Percentiles rank a stretch among this genome's conserved stretches.
These are phyloP conservation scores for Pseudogymnoascus sp. DNA, from an alignment of 2,329 filamentous ascomycete genomes.

Conservation along the genomic window DNA sequence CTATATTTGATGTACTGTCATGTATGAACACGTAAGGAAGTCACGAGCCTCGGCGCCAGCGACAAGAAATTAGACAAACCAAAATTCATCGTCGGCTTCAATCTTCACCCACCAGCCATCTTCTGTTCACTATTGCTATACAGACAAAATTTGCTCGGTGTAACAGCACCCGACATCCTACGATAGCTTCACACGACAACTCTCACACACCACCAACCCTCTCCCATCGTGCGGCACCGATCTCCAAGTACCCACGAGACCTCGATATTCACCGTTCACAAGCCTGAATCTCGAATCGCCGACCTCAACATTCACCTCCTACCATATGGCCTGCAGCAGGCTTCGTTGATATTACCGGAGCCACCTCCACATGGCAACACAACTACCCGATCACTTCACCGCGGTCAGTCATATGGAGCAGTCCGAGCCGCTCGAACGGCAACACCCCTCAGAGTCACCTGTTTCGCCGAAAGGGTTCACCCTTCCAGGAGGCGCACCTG, in stretches of 20 bases:
- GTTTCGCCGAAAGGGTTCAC: neutral
- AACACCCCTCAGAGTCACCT: neutral
- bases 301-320: neutral
- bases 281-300: neutral
- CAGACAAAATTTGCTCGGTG: neutral
- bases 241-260: neutral
- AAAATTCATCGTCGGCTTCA: neutral
- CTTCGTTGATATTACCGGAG: neutral
- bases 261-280: neutral
- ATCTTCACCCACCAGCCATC: neutral
- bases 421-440: neutral
- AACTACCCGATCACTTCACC: neutral
- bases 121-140: neutral
- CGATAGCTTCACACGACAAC: neutral
- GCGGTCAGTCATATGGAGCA: neutral
- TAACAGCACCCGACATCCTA: neutral
- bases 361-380: conserved; percentile 3
- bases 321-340: neutral
- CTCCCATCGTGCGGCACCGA: neutral
- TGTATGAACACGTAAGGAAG: conserved; percentile 2
- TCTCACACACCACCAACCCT: neutral
- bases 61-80: neutral
- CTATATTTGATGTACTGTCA: neutral
- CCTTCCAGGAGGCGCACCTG: neutral
- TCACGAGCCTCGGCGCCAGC: neutral